phyloP scores from a whole-genome alignment of 768 basidiomycete species.

The Rhodocollybia butyracea region DNA sequence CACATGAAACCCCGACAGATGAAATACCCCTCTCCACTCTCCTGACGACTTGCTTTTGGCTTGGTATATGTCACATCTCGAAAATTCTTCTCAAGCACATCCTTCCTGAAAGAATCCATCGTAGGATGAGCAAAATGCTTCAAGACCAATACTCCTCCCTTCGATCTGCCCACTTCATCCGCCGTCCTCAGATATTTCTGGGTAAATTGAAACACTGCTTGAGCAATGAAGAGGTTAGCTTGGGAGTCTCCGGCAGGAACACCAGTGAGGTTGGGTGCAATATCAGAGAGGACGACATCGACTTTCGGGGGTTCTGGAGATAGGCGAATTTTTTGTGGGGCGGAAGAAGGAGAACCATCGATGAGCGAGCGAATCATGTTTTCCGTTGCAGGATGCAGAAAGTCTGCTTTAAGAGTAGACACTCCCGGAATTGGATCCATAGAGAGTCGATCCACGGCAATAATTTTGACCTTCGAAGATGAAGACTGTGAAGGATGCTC shows the following conservation, averaged over 20 bases:
- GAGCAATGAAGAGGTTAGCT: conserved; percentile 68
- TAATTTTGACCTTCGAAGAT: conserved; percentile 42
- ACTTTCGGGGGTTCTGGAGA: conserved; percentile 38
- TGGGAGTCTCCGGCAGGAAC: conserved; percentile 63
- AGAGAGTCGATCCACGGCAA: conserved; percentile 79
- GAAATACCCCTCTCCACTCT: conserved; percentile 84
- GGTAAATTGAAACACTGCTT: conserved; percentile 71
- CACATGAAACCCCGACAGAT: conserved; percentile 77
- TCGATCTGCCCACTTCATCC: conserved; percentile 35
- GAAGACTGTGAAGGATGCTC: not conserved
- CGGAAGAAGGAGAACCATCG: conserved; percentile 22
- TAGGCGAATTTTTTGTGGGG: conserved; percentile 10
- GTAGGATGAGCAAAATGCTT: conserved; percentile 84
- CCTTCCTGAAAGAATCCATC: conserved; percentile 58
- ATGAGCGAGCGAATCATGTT: conserved; percentile 39
- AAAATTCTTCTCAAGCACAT: conserved; percentile 63
- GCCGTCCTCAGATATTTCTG: conserved; percentile 47
- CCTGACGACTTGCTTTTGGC: conserved; percentile 74
- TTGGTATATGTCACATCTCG: conserved; percentile 67
- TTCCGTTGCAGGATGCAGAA: conserved; percentile 56
- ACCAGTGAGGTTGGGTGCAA: conserved; percentile 84
- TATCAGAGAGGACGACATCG: conserved; percentile 86
- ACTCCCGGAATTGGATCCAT: conserved; percentile 76
- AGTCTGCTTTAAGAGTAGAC: conserved; percentile 72
- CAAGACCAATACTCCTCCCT: conserved; percentile 58